Evolutionary conservation across 2,329 filamentous ascomycete genomes (phyloP), one percentile per base, ranked within the genome.

Genomic region (Fusarium succisae): DNA sequence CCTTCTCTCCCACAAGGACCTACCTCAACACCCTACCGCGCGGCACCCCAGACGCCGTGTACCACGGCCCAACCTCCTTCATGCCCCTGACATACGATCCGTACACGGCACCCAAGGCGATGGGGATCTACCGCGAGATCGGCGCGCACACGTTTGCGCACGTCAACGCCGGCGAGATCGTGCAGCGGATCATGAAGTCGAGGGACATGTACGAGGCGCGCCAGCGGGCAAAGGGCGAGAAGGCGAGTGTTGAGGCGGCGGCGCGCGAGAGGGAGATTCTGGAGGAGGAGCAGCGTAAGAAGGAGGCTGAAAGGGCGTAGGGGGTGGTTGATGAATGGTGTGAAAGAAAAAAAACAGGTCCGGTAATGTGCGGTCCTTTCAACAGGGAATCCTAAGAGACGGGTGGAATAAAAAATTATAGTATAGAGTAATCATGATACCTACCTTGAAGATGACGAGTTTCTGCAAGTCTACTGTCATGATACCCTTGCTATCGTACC

Each of bases 51-150:
- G 87, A 92, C 77, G 92, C 91, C 35, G 94, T 99, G 70, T 99
- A 98, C 83, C 96, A 99, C 84, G 96, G 96, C n/a, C 94, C 95
- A 12, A 99, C 96, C 1, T 89, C 93, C 18, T 98, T 98, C 81
- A 96, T 97, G 86, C 93, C 91, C 79, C 80, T 91, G 30, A 94
- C 91, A 11, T 93, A 93, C 80, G 93, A 95, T 79, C 93, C 93
- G 3, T 98, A 98, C 84, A 87, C 88, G 35, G 94, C 91, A 20
- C 91, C 95, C 60, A 96, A 95, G 83, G 86, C 88, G 54, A 91
- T 98, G 86, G 92, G 92, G 39, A 94, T 99, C 80, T 98, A 97
- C 86, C 88, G 87, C 45, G 90, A 97, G 81, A 91, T 98, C 47
- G 89, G 89, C 17, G 83, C 86, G 58, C 96, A 99, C 83, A 87